Conservation (phyloP, 176 grass and related monocot genomes). For the Sorghum bicolor region Sorghum_bicolor_NCBIv3 NC_012872.2:51504001-51504500, state of each 20-base stretch:
- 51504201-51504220: conserved; percentile 20
- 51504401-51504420: background rate
- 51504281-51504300: conserved; percentile 25
- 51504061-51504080: background rate
- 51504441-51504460: background rate
- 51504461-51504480: background rate
- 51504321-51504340: background rate
- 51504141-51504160: background rate
- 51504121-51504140: background rate
- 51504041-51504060: background rate
- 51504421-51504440: background rate
- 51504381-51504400: conserved; percentile 1
- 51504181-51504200: background rate
- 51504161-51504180: background rate
- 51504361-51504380: background rate
- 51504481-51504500: background rate
- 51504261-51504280: background rate
- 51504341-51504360: background rate
- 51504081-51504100: background rate
- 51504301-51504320: background rate
- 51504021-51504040: background rate
- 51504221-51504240: conserved; percentile 23
- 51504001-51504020: background rate
- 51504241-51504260: background rate
- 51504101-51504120: background rate